phyloP scores from a whole-genome alignment of 306 rosid species.

The Pyrus communis region DNA sequence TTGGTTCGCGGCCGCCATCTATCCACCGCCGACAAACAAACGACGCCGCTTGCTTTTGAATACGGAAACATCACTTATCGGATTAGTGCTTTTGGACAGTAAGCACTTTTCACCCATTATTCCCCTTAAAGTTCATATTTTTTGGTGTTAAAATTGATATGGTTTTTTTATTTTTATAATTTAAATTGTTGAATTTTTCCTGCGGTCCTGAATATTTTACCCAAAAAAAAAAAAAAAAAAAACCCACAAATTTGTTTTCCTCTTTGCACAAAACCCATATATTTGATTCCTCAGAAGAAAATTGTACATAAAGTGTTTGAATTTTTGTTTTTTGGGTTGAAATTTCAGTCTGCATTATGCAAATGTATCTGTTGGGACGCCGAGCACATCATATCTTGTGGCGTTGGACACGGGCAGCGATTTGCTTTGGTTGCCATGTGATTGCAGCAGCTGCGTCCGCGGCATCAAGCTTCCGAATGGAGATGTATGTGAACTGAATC shows the following conservation, averaged over 20 bases:
- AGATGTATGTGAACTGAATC: slow-evolving; percentile 23
- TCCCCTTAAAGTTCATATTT: not conserved
- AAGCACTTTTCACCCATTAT: slow-evolving; percentile 1
- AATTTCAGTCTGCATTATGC: slow-evolving; percentile 85
- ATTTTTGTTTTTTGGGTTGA: not conserved
- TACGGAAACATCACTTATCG: slow-evolving; percentile 43
- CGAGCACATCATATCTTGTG: slow-evolving; percentile 58
- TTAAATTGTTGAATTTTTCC: not conserved
- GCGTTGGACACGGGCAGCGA: slow-evolving; percentile 97
- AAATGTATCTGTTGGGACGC: slow-evolving; percentile 83
- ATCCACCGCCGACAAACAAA: slow-evolving; percentile 20
- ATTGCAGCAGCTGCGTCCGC: slow-evolving; percentile 52
- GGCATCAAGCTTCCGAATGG: slow-evolving; percentile 15
- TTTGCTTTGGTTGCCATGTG: slow-evolving; percentile 91
- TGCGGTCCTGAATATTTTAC: not conserved
- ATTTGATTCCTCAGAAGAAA: not conserved
- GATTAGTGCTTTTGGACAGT: slow-evolving; percentile 48
- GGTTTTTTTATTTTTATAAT: not conserved
- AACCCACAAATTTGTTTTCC: not conserved
- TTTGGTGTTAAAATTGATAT: not conserved
- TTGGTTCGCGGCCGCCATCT: slow-evolving; percentile 57
- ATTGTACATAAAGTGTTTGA: not conserved
- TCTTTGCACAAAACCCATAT: not conserved
- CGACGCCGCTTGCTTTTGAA: slow-evolving; percentile 37
- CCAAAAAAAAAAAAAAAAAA: not conserved